Evolutionary conservation across 1,139 yeast genomes (phyloP), one percentile per base, ranked within the genome.

Genomic region (Tardiomyces depauwii): DNA sequence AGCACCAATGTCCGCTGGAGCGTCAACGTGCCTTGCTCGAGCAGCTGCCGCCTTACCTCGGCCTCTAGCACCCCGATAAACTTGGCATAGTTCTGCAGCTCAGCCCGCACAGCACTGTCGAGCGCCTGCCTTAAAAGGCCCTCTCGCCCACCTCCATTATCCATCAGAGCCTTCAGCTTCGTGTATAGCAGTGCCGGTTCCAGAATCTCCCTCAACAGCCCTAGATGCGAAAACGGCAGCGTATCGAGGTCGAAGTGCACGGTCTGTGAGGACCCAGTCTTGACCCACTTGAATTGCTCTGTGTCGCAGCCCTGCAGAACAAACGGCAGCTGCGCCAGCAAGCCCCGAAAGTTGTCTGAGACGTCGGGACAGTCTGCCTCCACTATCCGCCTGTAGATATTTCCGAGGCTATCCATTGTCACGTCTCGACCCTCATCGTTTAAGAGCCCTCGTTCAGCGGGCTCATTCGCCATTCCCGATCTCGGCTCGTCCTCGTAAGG

Each of bases 231-330:
- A 41, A 42, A n/a, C n/a, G 42, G 19, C 33, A 44, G 19, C 25
- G 47, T 41, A 28, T 44, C 44, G 18, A 16, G 19, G 19, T n/a
- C 39, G 12, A 36, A n/a, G 4, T 36, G 19, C 39, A 36, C 12
- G 6, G 19, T 2, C 19, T 10, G 18, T 2, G 21, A 42, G 13
- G 28, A 55, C 7, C 67, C 64, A 13, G 59, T 54, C 6, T 62
- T 62, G 6, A 55, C 56, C 62, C 82, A 74, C 1, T 76, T 71
- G 44, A 87, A 74, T 40, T 78, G 55, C 40, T 73, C 74, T 1
- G 95, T 80, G 42, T 84, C 82, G 7, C 85, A 72, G 0, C 95
- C 96, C 21, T 82, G 71, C 30, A 89, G 64, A 0, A 86, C 76
- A 59, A 76, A 88, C 2, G 83, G 76, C 4, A 86, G 64, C 52